Evolutionary conservation across 768 basidiomycete species (phyloP).

Genomic region (Symmetrospora coprosmae): DNA sequence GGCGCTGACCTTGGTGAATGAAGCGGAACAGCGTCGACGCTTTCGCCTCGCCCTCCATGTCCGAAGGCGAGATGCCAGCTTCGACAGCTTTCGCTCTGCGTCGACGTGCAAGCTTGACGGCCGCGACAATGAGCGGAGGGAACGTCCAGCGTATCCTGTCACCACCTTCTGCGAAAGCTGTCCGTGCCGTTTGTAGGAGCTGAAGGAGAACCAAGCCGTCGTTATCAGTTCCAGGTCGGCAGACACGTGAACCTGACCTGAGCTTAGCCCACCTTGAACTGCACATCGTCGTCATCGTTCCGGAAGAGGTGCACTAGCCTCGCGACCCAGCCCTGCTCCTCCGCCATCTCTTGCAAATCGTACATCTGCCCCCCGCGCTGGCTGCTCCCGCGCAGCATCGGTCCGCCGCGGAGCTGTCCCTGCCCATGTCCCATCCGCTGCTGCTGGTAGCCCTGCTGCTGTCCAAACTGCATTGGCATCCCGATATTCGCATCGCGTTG

Average conservation of each 20-base stretch:
- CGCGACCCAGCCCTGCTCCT: conserved; percentile 98
- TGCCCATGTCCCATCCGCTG: neutral
- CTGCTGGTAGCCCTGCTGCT: neutral
- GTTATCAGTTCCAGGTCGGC: neutral
- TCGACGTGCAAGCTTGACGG: conserved; percentile 79
- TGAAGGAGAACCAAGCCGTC: conserved; percentile 39
- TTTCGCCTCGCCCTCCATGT: conserved; percentile 71
- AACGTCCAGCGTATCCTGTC: conserved; percentile 94
- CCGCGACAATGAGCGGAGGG: conserved; percentile 84
- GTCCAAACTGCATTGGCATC: conserved; percentile 15
- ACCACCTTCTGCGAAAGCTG: conserved; percentile 69
- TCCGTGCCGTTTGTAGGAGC: conserved; percentile 80
- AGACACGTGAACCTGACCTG: neutral
- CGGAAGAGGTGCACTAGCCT: conserved; percentile 93
- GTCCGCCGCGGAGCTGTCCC: neutral
- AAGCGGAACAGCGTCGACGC: conserved; percentile 85
- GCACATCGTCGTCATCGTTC: conserved; percentile 67
- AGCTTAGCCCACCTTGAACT: conserved; percentile 69
- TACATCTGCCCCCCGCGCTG: conserved; percentile 38
- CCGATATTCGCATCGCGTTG: conserved; percentile 37
- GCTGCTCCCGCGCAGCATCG: conserved; percentile 37
- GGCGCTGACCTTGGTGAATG: conserved; percentile 49
- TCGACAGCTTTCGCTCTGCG: conserved; percentile 59
- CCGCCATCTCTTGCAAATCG: conserved; percentile 82
- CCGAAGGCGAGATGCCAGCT: conserved; percentile 33